Percentiles rank a stretch among this genome's conserved stretches.
Conservation (phyloP, 2,329 filamentous ascomycete genomes). For the Phoma sp. region DNA sequence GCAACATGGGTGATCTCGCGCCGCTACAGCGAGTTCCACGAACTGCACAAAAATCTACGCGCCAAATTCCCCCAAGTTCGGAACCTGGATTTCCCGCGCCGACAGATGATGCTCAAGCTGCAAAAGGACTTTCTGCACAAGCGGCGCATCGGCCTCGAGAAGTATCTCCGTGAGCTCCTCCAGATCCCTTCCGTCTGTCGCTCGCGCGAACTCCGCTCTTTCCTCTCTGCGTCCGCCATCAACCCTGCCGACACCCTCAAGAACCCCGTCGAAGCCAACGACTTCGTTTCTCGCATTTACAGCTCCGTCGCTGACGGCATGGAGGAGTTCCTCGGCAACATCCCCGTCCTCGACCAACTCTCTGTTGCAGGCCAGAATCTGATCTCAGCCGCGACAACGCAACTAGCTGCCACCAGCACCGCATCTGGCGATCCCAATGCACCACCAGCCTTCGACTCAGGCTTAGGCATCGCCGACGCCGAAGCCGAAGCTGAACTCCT, state of each 20-base stretch:
- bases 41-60: conserved; percentile 87
- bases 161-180: conserved; percentile 79
- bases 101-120: conserved; percentile 93
- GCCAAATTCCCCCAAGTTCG: conserved; percentile 85
- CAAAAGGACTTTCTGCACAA: conserved; percentile 96
- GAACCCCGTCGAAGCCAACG: conserved; percentile 65
- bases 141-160: conserved; percentile 80
- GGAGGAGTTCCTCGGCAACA: conserved; percentile 96
- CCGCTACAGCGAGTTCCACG: conserved; percentile 95
- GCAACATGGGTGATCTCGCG: conserved; percentile 92
- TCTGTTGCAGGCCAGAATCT: conserved; percentile 92
- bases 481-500: conserved; percentile 94
- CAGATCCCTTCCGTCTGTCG: conserved; percentile 91
- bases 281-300: conserved; percentile 93
- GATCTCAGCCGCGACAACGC: conserved; percentile 71
- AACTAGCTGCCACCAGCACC: conserved; percentile 49
- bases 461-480: conserved; percentile 59
- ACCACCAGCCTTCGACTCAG: conserved; percentile 45
- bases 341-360: conserved; percentile 92
- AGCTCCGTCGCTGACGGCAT: conserved; percentile 97
- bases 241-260: conserved; percentile 68
- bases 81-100: conserved; percentile 86
- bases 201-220: conserved; percentile 87
- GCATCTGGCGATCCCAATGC: conserved; percentile 15
- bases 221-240: conserved; percentile 85